Conservation (phyloP, 805 yeast species). For the Starmera quercuum region DNA sequence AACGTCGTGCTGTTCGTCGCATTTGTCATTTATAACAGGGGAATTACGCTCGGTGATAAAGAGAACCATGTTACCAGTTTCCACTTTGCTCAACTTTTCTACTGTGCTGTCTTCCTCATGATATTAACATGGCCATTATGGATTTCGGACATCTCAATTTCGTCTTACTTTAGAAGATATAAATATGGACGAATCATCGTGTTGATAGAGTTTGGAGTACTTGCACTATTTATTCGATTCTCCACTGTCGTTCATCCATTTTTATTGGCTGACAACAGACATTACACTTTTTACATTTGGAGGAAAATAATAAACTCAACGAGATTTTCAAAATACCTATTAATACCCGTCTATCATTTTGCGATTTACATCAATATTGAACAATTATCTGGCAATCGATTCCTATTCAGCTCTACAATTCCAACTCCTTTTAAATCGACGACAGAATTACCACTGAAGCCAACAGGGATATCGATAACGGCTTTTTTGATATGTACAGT, state of each 20-base stretch:
- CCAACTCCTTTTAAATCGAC: conserved; percentile 21
- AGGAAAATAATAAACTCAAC: conserved; percentile 49
- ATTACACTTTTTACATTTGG: conserved; percentile 83
- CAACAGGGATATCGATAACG: conserved; percentile 39
- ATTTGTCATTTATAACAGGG: conserved; percentile 65
- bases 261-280: conserved; percentile 88
- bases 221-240: conserved; percentile 41
- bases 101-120: conserved; percentile 58
- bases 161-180: conserved; percentile 28
- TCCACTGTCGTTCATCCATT: conserved; percentile 85
- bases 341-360: conserved; percentile 70
- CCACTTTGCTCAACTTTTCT: conserved; percentile 77
- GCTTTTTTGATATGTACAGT: conserved; percentile 45
- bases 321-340: conserved; percentile 37
- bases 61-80: conserved; percentile 67
- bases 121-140: conserved; percentile 72
- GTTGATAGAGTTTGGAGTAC: conserved; percentile 23
- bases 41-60: conserved; percentile 89
- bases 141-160: conserved; percentile 38
- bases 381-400: conserved; percentile 26
- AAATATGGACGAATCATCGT: conserved; percentile 20
- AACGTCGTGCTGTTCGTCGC: conserved; percentile 45
- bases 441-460: conserved; percentile 29
- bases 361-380: conserved; percentile 28
- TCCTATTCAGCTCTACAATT: conserved; percentile 20